phyloP scores from a whole-genome alignment of 2,329 filamentous ascomycete species.

The Trichoderma endophyticum region DNA sequence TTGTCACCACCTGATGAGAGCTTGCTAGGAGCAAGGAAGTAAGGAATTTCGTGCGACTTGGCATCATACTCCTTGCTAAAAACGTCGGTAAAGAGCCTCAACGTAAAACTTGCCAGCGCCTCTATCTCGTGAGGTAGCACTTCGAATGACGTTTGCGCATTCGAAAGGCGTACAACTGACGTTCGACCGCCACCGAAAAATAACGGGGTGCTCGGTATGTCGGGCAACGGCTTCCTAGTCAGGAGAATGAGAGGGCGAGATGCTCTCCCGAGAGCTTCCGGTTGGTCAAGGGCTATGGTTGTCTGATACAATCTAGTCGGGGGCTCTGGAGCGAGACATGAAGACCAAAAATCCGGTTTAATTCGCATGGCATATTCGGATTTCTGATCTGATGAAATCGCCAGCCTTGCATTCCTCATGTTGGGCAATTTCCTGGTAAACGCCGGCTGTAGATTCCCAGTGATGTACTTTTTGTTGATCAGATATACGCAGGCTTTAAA shows the following conservation, averaged over 20 bases:
- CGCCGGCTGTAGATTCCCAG: constrained; percentile 70
- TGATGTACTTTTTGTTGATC: constrained; percentile 62
- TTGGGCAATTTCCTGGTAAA: constrained; percentile 68
- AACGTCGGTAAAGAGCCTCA: constrained; percentile 74
- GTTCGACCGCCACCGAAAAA: constrained; percentile 64
- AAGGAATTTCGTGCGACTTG: constrained; percentile 64
- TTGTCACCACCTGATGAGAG: neutral
- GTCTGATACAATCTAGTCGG: constrained; percentile 59
- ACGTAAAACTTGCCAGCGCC: constrained; percentile 66
- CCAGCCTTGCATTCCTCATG: constrained; percentile 84
- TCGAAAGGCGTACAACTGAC: constrained; percentile 54
- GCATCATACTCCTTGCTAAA: constrained; percentile 84
- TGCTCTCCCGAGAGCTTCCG: constrained; percentile 52
- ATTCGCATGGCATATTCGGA: constrained; percentile 71
- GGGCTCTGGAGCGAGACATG: constrained; percentile 31
- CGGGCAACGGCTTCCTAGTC: constrained; percentile 62
- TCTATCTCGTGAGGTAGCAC: constrained; percentile 45
- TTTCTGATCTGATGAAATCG: constrained; percentile 74
- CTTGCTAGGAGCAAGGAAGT: constrained; percentile 69
- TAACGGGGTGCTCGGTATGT: constrained; percentile 65
- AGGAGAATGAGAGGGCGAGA: constrained; percentile 68
- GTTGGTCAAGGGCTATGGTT: constrained; percentile 56
- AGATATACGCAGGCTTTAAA: constrained; percentile 77
- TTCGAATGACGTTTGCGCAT: constrained; percentile 43
- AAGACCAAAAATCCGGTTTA: constrained; percentile 74